phyloP scores from a whole-genome alignment of 2,329 filamentous ascomycete genomes.

The Beauveria australis region DNA sequence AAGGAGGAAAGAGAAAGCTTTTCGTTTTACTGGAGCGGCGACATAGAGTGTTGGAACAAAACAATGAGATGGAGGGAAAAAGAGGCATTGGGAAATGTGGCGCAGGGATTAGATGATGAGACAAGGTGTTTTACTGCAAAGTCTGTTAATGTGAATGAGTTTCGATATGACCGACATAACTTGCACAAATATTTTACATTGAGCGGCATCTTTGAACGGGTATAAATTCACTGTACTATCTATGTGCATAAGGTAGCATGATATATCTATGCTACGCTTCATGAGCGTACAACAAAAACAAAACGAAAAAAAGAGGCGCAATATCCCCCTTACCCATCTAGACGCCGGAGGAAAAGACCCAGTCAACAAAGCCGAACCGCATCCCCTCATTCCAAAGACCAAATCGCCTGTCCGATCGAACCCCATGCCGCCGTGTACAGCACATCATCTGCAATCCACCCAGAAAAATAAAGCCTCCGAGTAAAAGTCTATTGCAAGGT shows the following conservation, averaged over 20 bases:
- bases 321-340: too few relatives aligned
- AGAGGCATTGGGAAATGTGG: slow-evolving; percentile 5
- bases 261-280: too few relatives aligned
- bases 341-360: background rate
- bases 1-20: too few relatives aligned
- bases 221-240: too few relatives aligned
- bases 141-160: background rate
- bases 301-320: too few relatives aligned
- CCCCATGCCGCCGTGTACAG: background rate
- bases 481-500: slow-evolving; percentile 8
- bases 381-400: too few relatives aligned
- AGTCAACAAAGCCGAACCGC: background rate
- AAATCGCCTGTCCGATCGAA: too few relatives aligned
- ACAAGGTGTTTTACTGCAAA: background rate
- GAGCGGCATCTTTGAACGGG: too few relatives aligned
- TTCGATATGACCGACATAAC: background rate
- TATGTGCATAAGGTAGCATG: too few relatives aligned
- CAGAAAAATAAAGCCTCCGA: background rate
- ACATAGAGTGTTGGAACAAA: background rate
- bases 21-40: background rate
- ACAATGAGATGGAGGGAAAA: background rate
- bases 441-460: background rate
- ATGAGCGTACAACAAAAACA: too few relatives aligned
- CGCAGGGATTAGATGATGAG: slow-evolving; percentile 7
- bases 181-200: too few relatives aligned